A percentile compares a stretch with the other conserved stretches of the same genome.
Conservation (phyloP, 1,139 yeast genomes). For the Groenewaldozyma sp. region DNA sequence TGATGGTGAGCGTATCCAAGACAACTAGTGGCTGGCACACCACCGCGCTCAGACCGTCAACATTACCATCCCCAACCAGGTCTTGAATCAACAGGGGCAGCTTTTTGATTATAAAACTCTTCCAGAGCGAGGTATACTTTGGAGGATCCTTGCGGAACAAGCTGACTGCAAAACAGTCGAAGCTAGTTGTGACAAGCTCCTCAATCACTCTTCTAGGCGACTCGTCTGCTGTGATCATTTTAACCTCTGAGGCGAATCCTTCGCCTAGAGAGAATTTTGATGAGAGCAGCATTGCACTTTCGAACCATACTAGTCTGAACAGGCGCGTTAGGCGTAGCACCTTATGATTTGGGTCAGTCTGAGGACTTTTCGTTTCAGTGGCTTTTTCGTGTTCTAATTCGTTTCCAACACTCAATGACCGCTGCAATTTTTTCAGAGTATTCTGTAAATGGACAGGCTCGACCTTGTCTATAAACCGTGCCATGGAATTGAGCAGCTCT, state of each 20-base stretch:
- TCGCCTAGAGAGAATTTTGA: slow-evolving; percentile 21
- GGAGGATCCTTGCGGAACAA: slow-evolving; percentile 22
- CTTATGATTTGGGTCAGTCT: neutral
- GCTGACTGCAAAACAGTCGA: slow-evolving; percentile 29
- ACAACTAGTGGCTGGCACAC: slow-evolving; percentile 21
- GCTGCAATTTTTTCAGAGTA: slow-evolving; percentile 3
- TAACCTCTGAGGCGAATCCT: slow-evolving; percentile 21
- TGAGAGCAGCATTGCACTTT: slow-evolving; percentile 22
- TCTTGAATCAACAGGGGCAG: slow-evolving; percentile 21
- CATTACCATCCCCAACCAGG: slow-evolving; percentile 8
- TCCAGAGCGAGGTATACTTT: slow-evolving; percentile 23
- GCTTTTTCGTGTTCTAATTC: neutral
- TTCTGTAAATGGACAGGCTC: neutral
- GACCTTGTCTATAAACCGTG: neutral
- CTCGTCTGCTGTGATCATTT: slow-evolving; percentile 22
- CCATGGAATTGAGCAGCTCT: neutral
- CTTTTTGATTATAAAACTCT: slow-evolving; percentile 24
- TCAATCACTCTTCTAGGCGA: slow-evolving; percentile 22
- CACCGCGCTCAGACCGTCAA: slow-evolving; percentile 16
- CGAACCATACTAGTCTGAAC: slow-evolving; percentile 28
- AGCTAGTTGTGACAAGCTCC: slow-evolving; percentile 27
- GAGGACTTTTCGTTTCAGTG: neutral
- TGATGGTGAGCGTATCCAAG: slow-evolving; percentile 21
- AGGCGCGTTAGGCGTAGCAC: slow-evolving; percentile 19
- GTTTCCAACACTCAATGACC: slow-evolving; percentile 3